Conservation (phyloP, 306 rosid genomes). For the Sechiopsis laciniata region DNA sequence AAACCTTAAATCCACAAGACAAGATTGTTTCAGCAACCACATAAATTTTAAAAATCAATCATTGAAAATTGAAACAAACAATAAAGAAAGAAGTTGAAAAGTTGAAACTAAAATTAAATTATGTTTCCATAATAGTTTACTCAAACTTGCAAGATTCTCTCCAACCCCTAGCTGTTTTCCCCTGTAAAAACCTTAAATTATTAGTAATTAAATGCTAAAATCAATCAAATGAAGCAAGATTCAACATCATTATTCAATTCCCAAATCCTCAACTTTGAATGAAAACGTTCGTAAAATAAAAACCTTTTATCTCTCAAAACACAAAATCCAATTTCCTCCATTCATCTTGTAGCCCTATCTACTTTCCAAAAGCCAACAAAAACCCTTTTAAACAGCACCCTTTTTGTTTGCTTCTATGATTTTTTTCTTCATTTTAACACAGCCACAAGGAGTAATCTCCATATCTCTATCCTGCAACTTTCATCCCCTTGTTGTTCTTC, state of each 20-base stretch:
- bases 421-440: constrained; percentile 10
- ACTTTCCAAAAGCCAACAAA: constrained; percentile 55
- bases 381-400: not conserved
- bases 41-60: not conserved
- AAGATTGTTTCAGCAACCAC: not conserved
- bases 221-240: not conserved
- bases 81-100: not conserved
- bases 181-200: too few species aligned
- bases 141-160: too few species aligned
- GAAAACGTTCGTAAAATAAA: too few species aligned
- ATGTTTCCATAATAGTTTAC: too few species aligned
- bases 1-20: too few species aligned
- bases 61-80: not conserved
- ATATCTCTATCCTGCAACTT: not conserved
- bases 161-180: too few species aligned
- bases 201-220: too few species aligned
- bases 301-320: not conserved
- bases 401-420: not conserved
- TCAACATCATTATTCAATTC: not conserved
- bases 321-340: constrained; percentile 54
- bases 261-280: not conserved
- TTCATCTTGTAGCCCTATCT: constrained; percentile 64
- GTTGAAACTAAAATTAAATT: not conserved
- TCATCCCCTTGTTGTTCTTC: not conserved
- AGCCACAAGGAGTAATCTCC: constrained; percentile 10